Evolutionary conservation across 495 filamentous ascomycete genomes (phyloP), one percentile per base, ranked within the genome.

Genomic region (Neohortaea acidophila): DNA sequence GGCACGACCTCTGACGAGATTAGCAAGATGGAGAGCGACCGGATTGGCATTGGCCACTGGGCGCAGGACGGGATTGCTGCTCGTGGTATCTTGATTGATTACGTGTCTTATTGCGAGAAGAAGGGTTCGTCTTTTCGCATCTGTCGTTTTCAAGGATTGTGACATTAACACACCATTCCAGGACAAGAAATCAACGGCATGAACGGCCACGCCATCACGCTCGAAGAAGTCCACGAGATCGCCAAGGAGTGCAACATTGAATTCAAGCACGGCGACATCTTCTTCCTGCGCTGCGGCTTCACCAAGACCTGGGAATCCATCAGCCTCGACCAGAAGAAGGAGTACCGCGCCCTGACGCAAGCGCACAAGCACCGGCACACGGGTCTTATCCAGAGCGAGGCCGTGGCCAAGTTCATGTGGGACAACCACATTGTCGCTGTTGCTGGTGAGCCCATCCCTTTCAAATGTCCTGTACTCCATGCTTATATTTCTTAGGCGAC

Each of bases 211-310:
- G 63, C 65, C 28, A 83, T 86, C 54, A 67, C 69, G 0, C 57
- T 67, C 1, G 47, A 64, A 1, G 67, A 74, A 2, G 62, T 85
- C 1, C 60, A 68, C 32, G 62, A 61, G 9, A 75, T 77, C 15
- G 79, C 70, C 12, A 57, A 53, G 35, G 64, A 66, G 25, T 67
- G 75, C 41, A 65, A 65, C 8, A 61, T 74, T 30, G 66, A 73
- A 44, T 66, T 81, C 51, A 63, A 68, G 33, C 51, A 70, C 18
- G 72, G 72, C 15, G 80, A 84, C 44, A 69, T 84, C 21, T 61
- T 84, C 14, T 64, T 84, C 35, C 48, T 84, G 21, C 67, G 81
- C 28, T 74, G 68, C 0, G 78, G 80, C 0, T 77, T 75, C 50
- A 69, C 73, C 21, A 65, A 74, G 32, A 52, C 64, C 9, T 73